A percentile compares a stretch with the other conserved stretches of the same genome.
phyloP scores from a whole-genome alignment of 345 rosid genomes.

The Balakata baccata region DNA sequence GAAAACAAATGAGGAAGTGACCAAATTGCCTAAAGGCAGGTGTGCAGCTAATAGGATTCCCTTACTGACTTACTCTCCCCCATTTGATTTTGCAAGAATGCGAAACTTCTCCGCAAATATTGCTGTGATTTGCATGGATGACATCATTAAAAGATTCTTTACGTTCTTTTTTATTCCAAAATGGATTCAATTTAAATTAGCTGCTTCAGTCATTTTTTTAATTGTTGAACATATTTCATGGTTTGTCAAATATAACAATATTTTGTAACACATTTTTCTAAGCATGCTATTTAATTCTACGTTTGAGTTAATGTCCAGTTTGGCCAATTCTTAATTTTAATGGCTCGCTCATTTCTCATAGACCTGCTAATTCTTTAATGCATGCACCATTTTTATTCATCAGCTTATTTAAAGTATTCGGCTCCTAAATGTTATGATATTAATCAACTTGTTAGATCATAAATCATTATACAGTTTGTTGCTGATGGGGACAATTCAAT shows the following conservation, averaged over 20 bases:
- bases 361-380: not conserved
- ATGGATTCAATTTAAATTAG: not conserved
- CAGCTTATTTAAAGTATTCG: not conserved
- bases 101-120: not conserved
- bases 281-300: not conserved
- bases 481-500: not conserved
- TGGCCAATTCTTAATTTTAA: not conserved
- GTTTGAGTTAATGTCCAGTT: not conserved
- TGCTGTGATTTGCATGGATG: not conserved
- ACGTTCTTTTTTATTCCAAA: not conserved
- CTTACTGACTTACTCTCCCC: not conserved
- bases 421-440: not conserved
- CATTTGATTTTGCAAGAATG: not conserved
- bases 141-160: not conserved
- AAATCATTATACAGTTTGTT: not conserved
- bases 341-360: constrained; percentile 1
- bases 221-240: not conserved
- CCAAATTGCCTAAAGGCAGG: not conserved
- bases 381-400: not conserved
- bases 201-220: not conserved
- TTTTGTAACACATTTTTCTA: not conserved
- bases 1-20: not conserved
- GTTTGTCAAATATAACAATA: not conserved
- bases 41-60: not conserved
- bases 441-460: not conserved